Conservation (phyloP, 352 stramenopile genomes). For the Pythium oligandrum region DNA sequence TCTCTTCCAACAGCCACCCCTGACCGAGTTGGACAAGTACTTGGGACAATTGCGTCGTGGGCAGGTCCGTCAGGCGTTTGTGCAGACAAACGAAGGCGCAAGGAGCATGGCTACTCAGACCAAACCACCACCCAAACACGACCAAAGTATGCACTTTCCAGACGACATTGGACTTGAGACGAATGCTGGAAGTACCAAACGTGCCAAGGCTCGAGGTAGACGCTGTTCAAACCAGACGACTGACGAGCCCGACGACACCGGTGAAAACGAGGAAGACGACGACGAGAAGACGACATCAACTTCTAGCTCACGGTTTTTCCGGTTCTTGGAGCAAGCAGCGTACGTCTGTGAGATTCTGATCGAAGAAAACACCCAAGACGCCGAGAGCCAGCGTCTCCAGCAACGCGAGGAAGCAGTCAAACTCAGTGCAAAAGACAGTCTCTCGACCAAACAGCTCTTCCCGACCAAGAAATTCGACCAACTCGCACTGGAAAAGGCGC, state of each 20-base stretch:
- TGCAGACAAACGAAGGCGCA: conserved; percentile 59
- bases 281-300: conserved; percentile 8
- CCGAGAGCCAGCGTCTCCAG: conserved; percentile 1
- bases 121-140: conserved; percentile 27
- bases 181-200: conserved; percentile 11
- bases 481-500: conserved; percentile 23
- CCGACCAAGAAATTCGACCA: conserved; percentile 29
- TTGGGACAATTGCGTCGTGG: conserved; percentile 44
- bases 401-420: conserved; percentile 3
- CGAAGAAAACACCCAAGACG: conserved; percentile 42
- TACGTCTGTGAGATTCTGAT: conserved; percentile 53
- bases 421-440: conserved; percentile 5
- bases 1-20: conserved; percentile 50
- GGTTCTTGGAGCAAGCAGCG: conserved; percentile 52
- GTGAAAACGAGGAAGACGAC: conserved; percentile 11
- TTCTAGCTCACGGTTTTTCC: conserved; percentile 49
- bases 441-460: conserved; percentile 27
- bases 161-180: conserved; percentile 66
- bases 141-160: conserved; percentile 68
- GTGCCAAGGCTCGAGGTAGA: background rate
- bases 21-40: conserved; percentile 57
- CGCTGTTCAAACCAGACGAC: conserved; percentile 4
- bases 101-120: conserved; percentile 46
- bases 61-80: conserved; percentile 42
- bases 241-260: conserved; percentile 8